phyloP scores from a whole-genome alignment of 1,284 basidiomycete genomes.

The Marasmius sp. region DNA sequence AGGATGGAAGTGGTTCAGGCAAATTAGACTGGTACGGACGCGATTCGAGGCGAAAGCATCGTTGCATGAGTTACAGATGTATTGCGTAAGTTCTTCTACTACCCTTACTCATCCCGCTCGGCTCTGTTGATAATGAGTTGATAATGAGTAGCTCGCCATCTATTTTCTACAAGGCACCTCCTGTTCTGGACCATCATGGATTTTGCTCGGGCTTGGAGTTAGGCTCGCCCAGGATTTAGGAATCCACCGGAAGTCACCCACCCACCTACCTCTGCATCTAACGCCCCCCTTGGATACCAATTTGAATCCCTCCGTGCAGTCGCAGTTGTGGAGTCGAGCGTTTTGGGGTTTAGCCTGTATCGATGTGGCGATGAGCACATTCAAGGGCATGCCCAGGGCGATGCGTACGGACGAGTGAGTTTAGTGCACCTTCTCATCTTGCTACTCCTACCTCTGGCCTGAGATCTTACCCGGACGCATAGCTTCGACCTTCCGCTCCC shows the following conservation, averaged over 20 bases:
- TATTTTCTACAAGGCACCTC: background rate
- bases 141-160: constrained; percentile 3
- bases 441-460: background rate
- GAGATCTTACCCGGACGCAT: background rate
- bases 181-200: constrained; percentile 42
- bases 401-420: constrained; percentile 8
- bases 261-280: too few species aligned
- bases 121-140: background rate
- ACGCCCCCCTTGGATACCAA: background rate
- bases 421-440: too few species aligned
- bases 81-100: constrained; percentile 13
- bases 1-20: constrained; percentile 45
- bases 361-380: constrained; percentile 5
- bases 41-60: constrained; percentile 38
- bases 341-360: constrained; percentile 4
- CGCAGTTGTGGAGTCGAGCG: constrained; percentile 9
- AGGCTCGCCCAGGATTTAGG: constrained; percentile 39
- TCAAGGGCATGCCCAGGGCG: constrained; percentile 5
- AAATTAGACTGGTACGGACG: constrained; percentile 35
- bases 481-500: constrained; percentile 12
- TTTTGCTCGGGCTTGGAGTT: constrained; percentile 41
- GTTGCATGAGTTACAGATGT: constrained; percentile 44
- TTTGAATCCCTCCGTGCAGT: background rate
- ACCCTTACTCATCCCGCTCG: background rate
- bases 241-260: constrained; percentile 18